A percentile compares a stretch with the other conserved stretches of the same genome.
These are phyloP conservation scores for Sporothrix sp. DNA, from an alignment of 2,329 filamentous ascomycete species.

Conservation along the genomic window DNA sequence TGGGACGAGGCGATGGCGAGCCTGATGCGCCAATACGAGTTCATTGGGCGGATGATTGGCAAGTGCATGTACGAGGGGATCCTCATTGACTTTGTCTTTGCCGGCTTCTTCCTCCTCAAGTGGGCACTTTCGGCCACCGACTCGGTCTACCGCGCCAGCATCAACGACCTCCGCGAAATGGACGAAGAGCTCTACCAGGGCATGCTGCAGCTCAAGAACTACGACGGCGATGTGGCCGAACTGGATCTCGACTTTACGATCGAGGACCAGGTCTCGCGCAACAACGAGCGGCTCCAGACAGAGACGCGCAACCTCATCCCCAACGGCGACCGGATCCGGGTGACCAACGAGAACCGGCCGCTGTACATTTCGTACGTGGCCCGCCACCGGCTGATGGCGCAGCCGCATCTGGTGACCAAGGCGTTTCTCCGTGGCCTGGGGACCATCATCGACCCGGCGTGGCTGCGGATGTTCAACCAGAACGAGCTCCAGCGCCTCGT, in stretches of 20 bases:
- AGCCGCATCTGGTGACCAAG: constrained; percentile 70
- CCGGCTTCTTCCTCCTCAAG: constrained; percentile 90
- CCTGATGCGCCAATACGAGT: constrained; percentile 71
- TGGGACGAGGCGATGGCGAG: constrained; percentile 49
- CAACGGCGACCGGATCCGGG: constrained; percentile 63
- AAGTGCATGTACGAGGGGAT: constrained; percentile 98
- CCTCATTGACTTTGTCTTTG: constrained; percentile 84
- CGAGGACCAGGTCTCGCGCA: constrained; percentile 52
- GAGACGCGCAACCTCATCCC: constrained; percentile 67
- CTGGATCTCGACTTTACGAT: constrained; percentile 85
- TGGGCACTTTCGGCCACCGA: constrained; percentile 63
- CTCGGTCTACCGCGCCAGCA: constrained; percentile 72
- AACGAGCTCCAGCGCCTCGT: constrained; percentile 87
- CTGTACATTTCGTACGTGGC: constrained; percentile 93
- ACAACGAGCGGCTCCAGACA: constrained; percentile 43
- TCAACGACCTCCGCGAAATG: constrained; percentile 88
- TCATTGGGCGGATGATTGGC: constrained; percentile 82
- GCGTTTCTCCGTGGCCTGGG: constrained; percentile 82
- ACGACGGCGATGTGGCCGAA: constrained; percentile 67
- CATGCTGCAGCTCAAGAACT: constrained; percentile 74
- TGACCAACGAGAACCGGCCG: constrained; percentile 86
- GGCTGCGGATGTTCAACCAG: constrained; percentile 99
- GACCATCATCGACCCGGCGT: constrained; percentile 79
- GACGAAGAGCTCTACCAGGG: constrained; percentile 88
- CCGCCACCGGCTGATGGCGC: constrained; percentile 72